Conservation (phyloP, 176 grass and related monocot species). For the Alopecurus myosuroides region DNA sequence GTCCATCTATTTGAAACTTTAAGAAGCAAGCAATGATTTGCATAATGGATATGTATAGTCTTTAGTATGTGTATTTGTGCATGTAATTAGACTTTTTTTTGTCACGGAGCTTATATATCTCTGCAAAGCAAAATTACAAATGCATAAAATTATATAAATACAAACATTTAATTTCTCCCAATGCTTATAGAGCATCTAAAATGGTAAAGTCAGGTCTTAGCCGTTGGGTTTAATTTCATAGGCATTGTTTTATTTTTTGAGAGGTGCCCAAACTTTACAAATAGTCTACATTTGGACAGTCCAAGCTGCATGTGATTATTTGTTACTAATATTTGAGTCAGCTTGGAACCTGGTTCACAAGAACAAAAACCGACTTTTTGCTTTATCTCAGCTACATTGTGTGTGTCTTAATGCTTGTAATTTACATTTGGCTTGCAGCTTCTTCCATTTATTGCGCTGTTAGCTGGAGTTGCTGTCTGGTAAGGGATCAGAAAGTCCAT, state of each 20-base stretch:
- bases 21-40: not conserved
- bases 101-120: not conserved
- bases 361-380: not conserved
- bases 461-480: constrained; percentile 81
- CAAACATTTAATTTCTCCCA: not conserved
- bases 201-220: not conserved
- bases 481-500: constrained; percentile 34
- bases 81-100: not conserved
- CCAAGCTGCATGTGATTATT: not conserved
- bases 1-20: not conserved
- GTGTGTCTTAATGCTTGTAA: not conserved
- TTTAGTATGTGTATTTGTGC: not conserved
- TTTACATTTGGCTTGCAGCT: constrained; percentile 50
- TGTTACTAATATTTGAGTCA: not conserved
- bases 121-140: not conserved
- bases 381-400: not conserved
- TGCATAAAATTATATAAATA: not conserved
- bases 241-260: not conserved
- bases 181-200: not conserved
- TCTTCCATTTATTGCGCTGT: constrained; percentile 65
- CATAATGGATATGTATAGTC: not conserved
- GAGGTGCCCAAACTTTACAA: not conserved
- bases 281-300: not conserved
- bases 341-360: not conserved
- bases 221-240: not conserved